Evolutionary conservation across 768 basidiomycete genomes (phyloP), one percentile per base, ranked within the genome.

Genomic region (Leucosporidium scottii): DNA sequence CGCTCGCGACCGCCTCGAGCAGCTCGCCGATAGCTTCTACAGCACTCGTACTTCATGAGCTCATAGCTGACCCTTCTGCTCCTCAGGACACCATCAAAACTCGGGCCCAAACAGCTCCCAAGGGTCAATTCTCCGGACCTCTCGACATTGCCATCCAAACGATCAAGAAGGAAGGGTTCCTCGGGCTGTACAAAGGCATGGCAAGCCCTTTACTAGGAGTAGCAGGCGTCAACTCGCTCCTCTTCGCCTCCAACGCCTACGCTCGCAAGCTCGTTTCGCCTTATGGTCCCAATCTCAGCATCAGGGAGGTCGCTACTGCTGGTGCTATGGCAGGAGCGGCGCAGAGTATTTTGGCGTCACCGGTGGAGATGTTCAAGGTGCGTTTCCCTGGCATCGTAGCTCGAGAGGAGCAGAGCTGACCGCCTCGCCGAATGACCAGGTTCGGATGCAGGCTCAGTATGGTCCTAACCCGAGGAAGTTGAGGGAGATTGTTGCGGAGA

Each of bases 101-200:
- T 61, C 66, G 80, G 69, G 79, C 80, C 2, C 80, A 81, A 73
- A 79, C 80, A 10, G 78, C 80, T 0, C 76, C 77, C 0, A 72
- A 67, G 13, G 81, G 80, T 1, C 48, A 76, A 69, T 81, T 77
- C 90, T 93, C 88, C 82, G 93, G 93, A 1, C 93, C 94, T 0
- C 86, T 93, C 84, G 93, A 98, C 76, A 92, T 98, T 68, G 79
- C 93, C 15, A 73, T 78, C 23, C 87, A 90, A 77, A 98, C 94
- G 0, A 68, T 93, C 55, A 79, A 86, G 71, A 87, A 85, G 64
- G 96, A 99, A 77, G 96, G 96, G 0, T 84, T 93, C 75, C 84
- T 96, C 65, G 96, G 92, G 4, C 78, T 99, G 54, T 98, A 96
- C 81, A 97, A 97, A 82, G 94, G 93, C 90, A 93, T 93, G 91